Evolutionary conservation across 2,329 filamentous ascomycete species (phyloP).

Genomic region (Plenodomus biglobosus): DNA sequence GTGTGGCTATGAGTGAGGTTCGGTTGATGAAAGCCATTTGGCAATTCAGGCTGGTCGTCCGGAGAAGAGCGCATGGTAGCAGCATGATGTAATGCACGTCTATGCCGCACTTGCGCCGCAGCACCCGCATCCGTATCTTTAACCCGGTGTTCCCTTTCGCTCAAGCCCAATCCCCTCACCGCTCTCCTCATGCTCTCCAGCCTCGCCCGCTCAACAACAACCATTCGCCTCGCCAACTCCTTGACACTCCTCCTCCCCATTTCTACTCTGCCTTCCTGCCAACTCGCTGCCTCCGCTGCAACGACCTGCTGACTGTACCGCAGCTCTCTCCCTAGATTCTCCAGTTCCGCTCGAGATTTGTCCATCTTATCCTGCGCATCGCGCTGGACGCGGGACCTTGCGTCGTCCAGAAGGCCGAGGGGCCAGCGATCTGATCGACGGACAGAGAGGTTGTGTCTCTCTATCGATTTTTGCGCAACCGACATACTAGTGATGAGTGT

Average conservation of each 20-base stretch:
- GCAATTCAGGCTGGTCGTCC: too few relatives aligned
- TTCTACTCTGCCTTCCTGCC: constrained; percentile 85
- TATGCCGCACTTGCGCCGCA: too few relatives aligned
- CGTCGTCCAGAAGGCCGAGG: constrained; percentile 80
- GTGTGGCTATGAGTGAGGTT: too few relatives aligned
- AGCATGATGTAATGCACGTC: too few relatives aligned
- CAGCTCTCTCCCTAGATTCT: constrained; percentile 76
- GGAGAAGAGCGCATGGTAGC: too few relatives aligned
- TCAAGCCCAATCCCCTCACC: constrained; percentile 57
- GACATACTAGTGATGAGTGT: constrained; percentile 75
- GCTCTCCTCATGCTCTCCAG: constrained; percentile 80
- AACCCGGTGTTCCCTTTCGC: not conserved
- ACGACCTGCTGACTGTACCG: constrained; percentile 93
- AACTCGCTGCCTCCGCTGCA: constrained; percentile 85
- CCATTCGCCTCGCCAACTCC: constrained; percentile 74
- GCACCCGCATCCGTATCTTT: too few relatives aligned
- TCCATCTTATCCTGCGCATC: constrained; percentile 81
- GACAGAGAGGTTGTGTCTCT: constrained; percentile 75
- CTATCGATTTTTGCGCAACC: constrained; percentile 72
- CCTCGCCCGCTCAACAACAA: constrained; percentile 77
- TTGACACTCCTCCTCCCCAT: constrained; percentile 73
- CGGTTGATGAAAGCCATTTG: too few relatives aligned
- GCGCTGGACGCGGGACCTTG: constrained; percentile 75
- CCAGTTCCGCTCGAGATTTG: constrained; percentile 68
- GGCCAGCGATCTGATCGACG: constrained; percentile 78